Conservation (phyloP, 345 rosid species). For the Gossypium anomalum region DNA sequence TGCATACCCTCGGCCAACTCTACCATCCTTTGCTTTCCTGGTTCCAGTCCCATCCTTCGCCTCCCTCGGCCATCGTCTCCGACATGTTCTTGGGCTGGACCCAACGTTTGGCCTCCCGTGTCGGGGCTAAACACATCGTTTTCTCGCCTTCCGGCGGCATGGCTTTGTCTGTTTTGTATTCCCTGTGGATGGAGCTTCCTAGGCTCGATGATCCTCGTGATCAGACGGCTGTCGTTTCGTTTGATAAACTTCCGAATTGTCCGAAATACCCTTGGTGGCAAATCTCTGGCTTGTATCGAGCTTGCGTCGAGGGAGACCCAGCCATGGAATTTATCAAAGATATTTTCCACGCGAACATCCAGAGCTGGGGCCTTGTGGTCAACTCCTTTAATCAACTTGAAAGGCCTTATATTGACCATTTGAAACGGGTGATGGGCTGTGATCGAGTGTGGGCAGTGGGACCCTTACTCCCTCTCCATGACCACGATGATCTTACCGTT, state of each 20-base stretch:
- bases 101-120: conserved; percentile 25
- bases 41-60: conserved; percentile 48
- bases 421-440: conserved; percentile 33
- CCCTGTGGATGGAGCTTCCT: conserved; percentile 47
- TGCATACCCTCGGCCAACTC: conserved; percentile 33
- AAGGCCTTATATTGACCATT: conserved; percentile 35
- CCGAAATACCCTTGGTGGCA: conserved; percentile 46
- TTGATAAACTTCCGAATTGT: conserved; percentile 32
- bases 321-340: conserved; percentile 33
- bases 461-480: conserved; percentile 32
- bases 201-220: not conserved
- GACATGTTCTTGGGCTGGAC: conserved; percentile 74
- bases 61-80: conserved; percentile 49
- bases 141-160: conserved; percentile 68
- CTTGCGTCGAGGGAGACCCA: conserved; percentile 32
- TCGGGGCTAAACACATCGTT: conserved; percentile 34
- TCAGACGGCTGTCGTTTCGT: conserved; percentile 23
- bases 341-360: conserved; percentile 21
- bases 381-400: conserved; percentile 47
- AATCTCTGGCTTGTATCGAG: conserved; percentile 32
- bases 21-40: conserved; percentile 42
- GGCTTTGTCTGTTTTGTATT: conserved; percentile 32
- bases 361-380: conserved; percentile 49
- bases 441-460: conserved; percentile 52
- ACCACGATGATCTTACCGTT: not conserved